Evolutionary conservation across 2,329 filamentous ascomycete species (phyloP).

Genomic region (Penicillium freii): DNA sequence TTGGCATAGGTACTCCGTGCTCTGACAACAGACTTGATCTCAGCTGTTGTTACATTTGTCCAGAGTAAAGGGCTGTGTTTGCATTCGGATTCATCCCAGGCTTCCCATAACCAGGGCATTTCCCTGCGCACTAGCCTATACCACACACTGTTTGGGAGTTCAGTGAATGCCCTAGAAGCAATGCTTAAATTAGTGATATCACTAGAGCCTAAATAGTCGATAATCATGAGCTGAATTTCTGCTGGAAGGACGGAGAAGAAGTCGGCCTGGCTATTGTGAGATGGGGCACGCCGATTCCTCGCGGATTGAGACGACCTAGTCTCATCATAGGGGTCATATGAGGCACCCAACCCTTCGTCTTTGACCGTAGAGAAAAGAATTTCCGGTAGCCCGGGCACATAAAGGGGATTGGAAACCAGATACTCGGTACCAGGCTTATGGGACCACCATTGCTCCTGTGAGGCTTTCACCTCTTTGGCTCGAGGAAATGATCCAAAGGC

Average conservation of each 20-base stretch:
- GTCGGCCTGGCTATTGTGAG: not conserved
- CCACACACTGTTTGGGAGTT: slow-evolving; percentile 15
- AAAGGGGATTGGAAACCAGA: slow-evolving; percentile 18
- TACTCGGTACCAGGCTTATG: slow-evolving; percentile 12
- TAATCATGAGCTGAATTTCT: slow-evolving; percentile 8
- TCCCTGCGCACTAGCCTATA: slow-evolving; percentile 14
- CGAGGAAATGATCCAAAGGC: slow-evolving; percentile 9
- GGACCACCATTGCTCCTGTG: slow-evolving; percentile 11
- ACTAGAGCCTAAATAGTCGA: not conserved
- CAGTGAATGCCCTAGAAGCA: slow-evolving; percentile 11
- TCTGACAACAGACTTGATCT: not conserved
- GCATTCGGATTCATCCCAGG: slow-evolving; percentile 9
- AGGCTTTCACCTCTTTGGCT: not conserved
- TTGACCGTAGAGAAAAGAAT: slow-evolving; percentile 6
- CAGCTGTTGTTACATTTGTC: slow-evolving; percentile 9
- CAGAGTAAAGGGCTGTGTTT: slow-evolving; percentile 7
- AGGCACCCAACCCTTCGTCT: not conserved
- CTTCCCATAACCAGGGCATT: slow-evolving; percentile 23
- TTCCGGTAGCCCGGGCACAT: slow-evolving; percentile 4
- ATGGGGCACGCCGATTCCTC: not conserved
- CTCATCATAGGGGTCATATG: too few species aligned
- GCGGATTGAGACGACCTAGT: not conserved
- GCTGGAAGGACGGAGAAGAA: not conserved
- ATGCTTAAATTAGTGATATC: slow-evolving; percentile 10
- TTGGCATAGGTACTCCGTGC: not conserved